Percentiles rank a stretch among this genome's conserved stretches.
phyloP scores from a whole-genome alignment of 352 stramenopile genomes.

The Peronospora tabacina region DNA sequence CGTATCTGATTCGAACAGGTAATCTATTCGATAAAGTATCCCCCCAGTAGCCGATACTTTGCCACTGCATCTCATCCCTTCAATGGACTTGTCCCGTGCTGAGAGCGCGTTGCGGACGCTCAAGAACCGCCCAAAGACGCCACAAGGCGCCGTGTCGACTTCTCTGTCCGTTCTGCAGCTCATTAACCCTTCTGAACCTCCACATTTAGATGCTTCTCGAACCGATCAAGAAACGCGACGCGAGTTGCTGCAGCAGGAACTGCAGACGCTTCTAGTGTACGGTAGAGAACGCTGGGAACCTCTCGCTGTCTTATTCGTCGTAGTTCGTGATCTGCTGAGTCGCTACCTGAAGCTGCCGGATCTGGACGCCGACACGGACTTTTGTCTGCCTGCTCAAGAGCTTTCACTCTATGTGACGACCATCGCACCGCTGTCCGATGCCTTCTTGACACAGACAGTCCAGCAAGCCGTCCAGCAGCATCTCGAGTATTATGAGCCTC shows the following conservation, averaged over 20 bases:
- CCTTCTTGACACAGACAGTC: slow-evolving; percentile 42
- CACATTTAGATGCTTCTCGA: neutral
- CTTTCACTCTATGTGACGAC: slow-evolving; percentile 13
- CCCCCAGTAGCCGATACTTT: no score
- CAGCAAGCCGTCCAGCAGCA: slow-evolving; percentile 36
- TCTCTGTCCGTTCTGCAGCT: slow-evolving; percentile 35
- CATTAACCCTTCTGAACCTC: slow-evolving; percentile 6
- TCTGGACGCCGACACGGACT: slow-evolving; percentile 30
- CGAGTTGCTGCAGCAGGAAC: slow-evolving; percentile 39
- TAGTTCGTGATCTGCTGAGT: slow-evolving; percentile 46
- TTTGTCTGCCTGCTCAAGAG: slow-evolving; percentile 14
- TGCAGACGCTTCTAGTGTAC: slow-evolving; percentile 46
- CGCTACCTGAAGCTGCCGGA: slow-evolving; percentile 26
- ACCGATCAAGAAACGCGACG: slow-evolving; percentile 14
- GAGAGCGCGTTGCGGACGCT: slow-evolving; percentile 68
- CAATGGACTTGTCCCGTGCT: slow-evolving; percentile 62
- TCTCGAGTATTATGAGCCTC: slow-evolving; percentile 83
- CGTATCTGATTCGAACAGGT: no score
- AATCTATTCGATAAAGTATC: no score
- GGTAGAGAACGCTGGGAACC: slow-evolving; percentile 66
- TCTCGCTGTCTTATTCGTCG: slow-evolving; percentile 53
- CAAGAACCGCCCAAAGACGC: slow-evolving; percentile 58
- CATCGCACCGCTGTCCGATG: slow-evolving; percentile 31
- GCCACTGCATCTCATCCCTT: no score
- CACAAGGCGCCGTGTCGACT: slow-evolving; percentile 32